A percentile compares a stretch with the other conserved stretches of the same genome.
Conservation (phyloP, 1,284 basidiomycete genomes). For the Cryptococcus amylolentus region DNA sequence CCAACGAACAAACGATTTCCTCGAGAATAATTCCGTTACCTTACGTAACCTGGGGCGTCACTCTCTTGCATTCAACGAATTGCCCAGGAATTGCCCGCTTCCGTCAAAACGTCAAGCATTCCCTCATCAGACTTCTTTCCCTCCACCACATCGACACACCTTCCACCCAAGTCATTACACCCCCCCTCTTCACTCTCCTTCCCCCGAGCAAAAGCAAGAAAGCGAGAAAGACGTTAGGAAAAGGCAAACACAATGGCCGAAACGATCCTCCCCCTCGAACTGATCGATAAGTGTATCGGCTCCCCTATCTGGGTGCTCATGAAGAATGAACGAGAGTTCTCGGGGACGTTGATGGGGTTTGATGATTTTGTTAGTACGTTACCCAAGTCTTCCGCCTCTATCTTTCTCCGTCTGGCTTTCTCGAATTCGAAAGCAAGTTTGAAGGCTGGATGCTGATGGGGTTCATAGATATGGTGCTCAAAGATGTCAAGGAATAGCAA, state of each 20-base stretch:
- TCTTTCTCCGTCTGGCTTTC: too few species aligned
- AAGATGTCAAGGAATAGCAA: slow-evolving; percentile 96
- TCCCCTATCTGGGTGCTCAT: slow-evolving; percentile 94
- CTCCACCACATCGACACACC: neutral
- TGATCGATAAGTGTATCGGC: slow-evolving; percentile 92
- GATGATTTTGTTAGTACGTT: slow-evolving; percentile 99
- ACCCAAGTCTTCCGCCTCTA: neutral
- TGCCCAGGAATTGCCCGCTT: too few species aligned
- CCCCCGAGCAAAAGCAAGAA: neutral
- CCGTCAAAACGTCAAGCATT: too few species aligned
- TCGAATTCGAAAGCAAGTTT: too few species aligned
- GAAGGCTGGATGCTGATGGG: slow-evolving; percentile 3
- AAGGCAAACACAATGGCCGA: slow-evolving; percentile 56
- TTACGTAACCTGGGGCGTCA: too few species aligned
- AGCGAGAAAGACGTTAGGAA: neutral
- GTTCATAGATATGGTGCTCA: slow-evolving; percentile 86
- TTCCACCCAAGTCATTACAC: too few species aligned
- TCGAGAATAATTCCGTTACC: too few species aligned
- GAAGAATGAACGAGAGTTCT: slow-evolving; percentile 93
- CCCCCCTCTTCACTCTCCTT: neutral
- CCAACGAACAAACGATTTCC: too few species aligned
- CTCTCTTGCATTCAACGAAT: too few species aligned
- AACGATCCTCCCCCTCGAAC: slow-evolving; percentile 65
- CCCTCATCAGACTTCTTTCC: too few species aligned
- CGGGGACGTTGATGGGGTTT: slow-evolving; percentile 91